phyloP scores from a whole-genome alignment of 2,329 filamentous ascomycete genomes.

The Dactylellina sp. region DNA sequence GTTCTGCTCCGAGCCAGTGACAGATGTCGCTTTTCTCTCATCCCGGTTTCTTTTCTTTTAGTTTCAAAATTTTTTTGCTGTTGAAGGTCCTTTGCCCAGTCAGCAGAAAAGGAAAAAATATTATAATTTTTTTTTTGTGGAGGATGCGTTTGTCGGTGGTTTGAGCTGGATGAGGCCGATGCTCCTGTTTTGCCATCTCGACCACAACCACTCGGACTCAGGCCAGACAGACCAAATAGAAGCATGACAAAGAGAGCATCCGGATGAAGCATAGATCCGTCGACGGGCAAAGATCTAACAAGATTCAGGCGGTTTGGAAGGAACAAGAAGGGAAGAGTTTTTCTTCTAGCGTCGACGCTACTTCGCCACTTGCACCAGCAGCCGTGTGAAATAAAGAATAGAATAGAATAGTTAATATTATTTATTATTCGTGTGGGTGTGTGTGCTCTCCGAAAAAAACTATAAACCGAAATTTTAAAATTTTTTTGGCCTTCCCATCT shows the following conservation, averaged over 20 bases:
- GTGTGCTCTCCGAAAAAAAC: not conserved
- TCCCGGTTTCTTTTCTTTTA: conserved; percentile 17
- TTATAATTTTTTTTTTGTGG: conserved; percentile 10
- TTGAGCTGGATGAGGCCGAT: conserved; percentile 28
- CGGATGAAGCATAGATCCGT: conserved; percentile 11
- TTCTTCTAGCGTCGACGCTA: conserved; percentile 47
- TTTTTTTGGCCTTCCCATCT: conserved; percentile 12
- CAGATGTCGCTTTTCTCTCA: conserved; percentile 32
- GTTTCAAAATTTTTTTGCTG: not conserved
- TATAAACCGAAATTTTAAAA: conserved; percentile 30
- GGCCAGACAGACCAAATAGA: not conserved
- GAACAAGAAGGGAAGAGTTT: conserved; percentile 27
- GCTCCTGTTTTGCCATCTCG: conserved; percentile 26
- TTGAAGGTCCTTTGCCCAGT: not conserved
- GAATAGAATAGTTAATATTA: not conserved
- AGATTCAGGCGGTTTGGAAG: not conserved
- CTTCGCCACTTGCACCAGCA: conserved; percentile 37
- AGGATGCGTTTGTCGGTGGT: conserved; percentile 1
- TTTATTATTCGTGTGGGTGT: not conserved
- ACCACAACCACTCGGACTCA: too few relatives aligned
- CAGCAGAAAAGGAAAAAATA: conserved; percentile 12
- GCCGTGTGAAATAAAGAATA: not conserved
- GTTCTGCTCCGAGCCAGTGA: conserved; percentile 42
- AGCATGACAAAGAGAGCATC: conserved; percentile 9
- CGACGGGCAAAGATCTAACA: not conserved